A percentile compares a stretch with the other conserved stretches of the same genome.
Evolutionary conservation across 139 green algal species (phyloP).

Genomic region (Asterochloris erici): DNA sequence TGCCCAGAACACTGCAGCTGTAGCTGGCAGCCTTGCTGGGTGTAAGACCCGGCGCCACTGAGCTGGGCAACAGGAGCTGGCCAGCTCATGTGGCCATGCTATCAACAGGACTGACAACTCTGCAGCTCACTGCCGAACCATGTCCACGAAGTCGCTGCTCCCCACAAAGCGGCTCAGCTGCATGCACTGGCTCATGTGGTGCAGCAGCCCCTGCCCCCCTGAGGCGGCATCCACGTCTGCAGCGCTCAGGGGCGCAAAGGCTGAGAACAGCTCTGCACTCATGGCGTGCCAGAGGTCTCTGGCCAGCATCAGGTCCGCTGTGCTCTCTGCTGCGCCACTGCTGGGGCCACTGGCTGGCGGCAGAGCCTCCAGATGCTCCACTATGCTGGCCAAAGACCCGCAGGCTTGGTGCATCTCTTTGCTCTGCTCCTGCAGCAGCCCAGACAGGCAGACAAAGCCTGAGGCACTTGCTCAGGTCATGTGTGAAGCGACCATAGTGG

Average conservation of each 20-base stretch:
- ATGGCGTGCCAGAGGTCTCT: constrained; percentile 1
- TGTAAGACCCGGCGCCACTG: too few species aligned
- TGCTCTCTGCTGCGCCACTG: background rate
- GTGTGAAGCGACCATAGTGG: too few species aligned
- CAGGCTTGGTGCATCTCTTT: background rate
- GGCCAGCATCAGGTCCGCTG: background rate
- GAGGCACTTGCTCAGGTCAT: too few species aligned
- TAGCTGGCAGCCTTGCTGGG: too few species aligned
- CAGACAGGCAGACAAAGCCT: too few species aligned
- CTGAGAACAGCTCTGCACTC: constrained; percentile 7
- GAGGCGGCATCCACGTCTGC: constrained; percentile 7
- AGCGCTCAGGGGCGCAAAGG: background rate
- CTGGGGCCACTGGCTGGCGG: background rate
- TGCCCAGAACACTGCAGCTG: too few species aligned
- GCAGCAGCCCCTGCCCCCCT: background rate
- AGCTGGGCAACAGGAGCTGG: too few species aligned
- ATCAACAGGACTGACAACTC: too few species aligned
- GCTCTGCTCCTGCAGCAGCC: constrained; percentile 4
- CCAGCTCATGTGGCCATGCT: too few species aligned
- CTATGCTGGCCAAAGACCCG: constrained; percentile 1
- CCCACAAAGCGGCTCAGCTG: constrained; percentile 3
- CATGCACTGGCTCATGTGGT: constrained; percentile 11
- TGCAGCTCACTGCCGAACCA: background rate
- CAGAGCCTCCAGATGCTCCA: constrained; percentile 16
- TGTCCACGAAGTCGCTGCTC: background rate